Evolutionary conservation across 2,329 filamentous ascomycete genomes (phyloP).

Genomic region (Alternaria gansuensis): DNA sequence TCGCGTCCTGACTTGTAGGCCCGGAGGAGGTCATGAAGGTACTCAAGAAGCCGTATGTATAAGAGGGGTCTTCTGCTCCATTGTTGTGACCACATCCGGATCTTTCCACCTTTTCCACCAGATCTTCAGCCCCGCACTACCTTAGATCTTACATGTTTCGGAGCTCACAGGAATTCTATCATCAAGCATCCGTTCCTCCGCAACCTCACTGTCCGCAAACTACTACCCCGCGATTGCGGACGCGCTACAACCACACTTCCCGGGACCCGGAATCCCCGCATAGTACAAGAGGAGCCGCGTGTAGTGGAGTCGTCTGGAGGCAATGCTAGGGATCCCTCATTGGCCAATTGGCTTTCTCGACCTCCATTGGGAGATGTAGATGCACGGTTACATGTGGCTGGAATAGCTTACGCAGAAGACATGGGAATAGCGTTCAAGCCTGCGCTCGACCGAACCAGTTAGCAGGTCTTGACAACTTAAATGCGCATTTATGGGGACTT

Average conservation of each 20-base stretch:
- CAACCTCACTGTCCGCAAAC: slow-evolving; percentile 9
- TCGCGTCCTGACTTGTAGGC: not conserved
- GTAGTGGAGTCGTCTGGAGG: slow-evolving; percentile 20
- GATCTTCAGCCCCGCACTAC: slow-evolving; percentile 4
- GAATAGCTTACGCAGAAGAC: slow-evolving; percentile 19
- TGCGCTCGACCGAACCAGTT: slow-evolving; percentile 39
- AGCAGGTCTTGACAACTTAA: slow-evolving; percentile 19
- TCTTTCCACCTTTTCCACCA: slow-evolving; percentile 4
- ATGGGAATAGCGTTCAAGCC: slow-evolving; percentile 19
- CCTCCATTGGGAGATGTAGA: slow-evolving; percentile 11
- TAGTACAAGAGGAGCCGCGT: slow-evolving; percentile 36
- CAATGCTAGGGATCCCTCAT: slow-evolving; percentile 1
- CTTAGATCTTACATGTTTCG: slow-evolving; percentile 1
- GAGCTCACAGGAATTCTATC: not conserved
- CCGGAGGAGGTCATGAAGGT: slow-evolving; percentile 11
- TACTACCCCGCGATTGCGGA: slow-evolving; percentile 34
- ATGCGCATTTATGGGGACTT: slow-evolving; percentile 13
- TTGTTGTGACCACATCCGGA: not conserved
- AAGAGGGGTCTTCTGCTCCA: slow-evolving; percentile 7
- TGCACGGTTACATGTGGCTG: slow-evolving; percentile 24
- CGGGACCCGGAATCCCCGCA: slow-evolving; percentile 34
- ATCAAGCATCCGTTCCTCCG: slow-evolving; percentile 13
- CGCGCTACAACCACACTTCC: slow-evolving; percentile 18
- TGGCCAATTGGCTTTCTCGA: slow-evolving; percentile 15
- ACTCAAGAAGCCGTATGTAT: slow-evolving; percentile 13